These are phyloP conservation scores for Solanum pimpinellifolium DNA, from an alignment of 257 asterid species.

Conservation along the genomic window DNA sequence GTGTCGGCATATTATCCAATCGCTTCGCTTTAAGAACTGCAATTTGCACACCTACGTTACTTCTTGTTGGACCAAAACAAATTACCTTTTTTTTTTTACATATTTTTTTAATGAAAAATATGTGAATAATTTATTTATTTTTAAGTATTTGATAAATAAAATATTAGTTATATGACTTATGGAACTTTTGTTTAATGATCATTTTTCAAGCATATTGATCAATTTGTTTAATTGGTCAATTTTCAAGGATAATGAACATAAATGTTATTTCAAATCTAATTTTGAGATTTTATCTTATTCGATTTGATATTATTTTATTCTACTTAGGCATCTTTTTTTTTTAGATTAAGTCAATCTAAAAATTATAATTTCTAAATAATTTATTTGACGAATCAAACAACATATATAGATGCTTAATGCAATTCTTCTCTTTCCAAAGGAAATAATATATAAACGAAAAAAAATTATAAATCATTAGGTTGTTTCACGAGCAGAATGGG, in stretches of 20 bases:
- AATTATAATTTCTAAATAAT: too few species aligned
- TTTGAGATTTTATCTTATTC: background rate
- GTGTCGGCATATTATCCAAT: background rate
- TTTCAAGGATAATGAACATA: background rate
- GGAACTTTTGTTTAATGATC: background rate
- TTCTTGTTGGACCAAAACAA: background rate
- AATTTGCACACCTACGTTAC: background rate
- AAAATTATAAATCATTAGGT: background rate
- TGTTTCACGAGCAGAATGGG: background rate
- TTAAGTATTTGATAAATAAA: too few species aligned
- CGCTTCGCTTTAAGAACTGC: background rate
- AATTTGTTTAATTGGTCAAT: too few species aligned
- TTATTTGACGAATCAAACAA: too few species aligned
- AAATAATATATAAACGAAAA: background rate
- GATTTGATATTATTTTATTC: background rate
- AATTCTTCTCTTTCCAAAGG: background rate
- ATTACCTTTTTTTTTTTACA: too few species aligned
- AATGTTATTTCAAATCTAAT: too few species aligned
- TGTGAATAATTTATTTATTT: too few species aligned
- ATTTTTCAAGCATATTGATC: too few species aligned
- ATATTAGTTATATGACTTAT: too few species aligned
- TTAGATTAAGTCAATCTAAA: too few species aligned
- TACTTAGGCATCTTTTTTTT: background rate
- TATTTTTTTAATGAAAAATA: too few species aligned
- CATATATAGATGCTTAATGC: background rate